phyloP scores from a whole-genome alignment of 1,139 yeast species.

The Pichia sp. region DNA sequence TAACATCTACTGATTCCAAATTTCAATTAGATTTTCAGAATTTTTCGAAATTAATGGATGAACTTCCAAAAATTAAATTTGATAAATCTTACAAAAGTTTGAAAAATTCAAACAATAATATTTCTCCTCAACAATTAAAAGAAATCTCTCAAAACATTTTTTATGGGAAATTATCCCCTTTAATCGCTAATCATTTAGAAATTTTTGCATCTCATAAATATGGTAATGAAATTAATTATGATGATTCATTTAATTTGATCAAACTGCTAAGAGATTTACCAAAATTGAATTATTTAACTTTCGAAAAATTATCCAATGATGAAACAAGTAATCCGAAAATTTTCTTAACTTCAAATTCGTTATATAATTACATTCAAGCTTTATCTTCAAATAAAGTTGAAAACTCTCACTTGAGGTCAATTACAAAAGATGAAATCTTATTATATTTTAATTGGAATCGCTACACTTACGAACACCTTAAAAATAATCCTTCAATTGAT shows the following conservation, averaged over 20 bases:
- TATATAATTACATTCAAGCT: slow-evolving; percentile 8
- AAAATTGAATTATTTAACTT: slow-evolving; percentile 52
- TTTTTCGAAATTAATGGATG: slow-evolving; percentile 28
- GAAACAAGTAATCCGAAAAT: slow-evolving; percentile 14
- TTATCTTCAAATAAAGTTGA: not conserved
- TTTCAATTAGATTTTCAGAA: slow-evolving; percentile 29
- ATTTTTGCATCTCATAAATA: slow-evolving; percentile 20
- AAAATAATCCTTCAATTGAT: slow-evolving; percentile 42
- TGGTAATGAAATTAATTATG: slow-evolving; percentile 31
- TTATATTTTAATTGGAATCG: slow-evolving; percentile 49
- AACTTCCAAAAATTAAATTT: slow-evolving; percentile 27
- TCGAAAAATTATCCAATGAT: slow-evolving; percentile 33
- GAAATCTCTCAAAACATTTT: slow-evolving; percentile 29
- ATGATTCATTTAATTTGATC: slow-evolving; percentile 37
- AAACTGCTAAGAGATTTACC: slow-evolving; percentile 37
- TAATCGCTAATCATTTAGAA: slow-evolving; percentile 25
- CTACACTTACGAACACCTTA: slow-evolving; percentile 41
- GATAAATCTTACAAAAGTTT: slow-evolving; percentile 17
- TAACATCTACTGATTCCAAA: slow-evolving; percentile 15
- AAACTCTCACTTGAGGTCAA: slow-evolving; percentile 1
- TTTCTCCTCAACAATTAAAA: slow-evolving; percentile 30
- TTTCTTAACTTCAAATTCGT: slow-evolving; percentile 8
- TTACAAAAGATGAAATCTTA: slow-evolving; percentile 45
- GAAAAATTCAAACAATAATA: slow-evolving; percentile 11
- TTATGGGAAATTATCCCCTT: slow-evolving; percentile 29